A percentile compares a stretch with the other conserved stretches of the same genome.
phyloP scores from a whole-genome alignment of 805 yeast species.

The Barnettozyma vustinii region DNA sequence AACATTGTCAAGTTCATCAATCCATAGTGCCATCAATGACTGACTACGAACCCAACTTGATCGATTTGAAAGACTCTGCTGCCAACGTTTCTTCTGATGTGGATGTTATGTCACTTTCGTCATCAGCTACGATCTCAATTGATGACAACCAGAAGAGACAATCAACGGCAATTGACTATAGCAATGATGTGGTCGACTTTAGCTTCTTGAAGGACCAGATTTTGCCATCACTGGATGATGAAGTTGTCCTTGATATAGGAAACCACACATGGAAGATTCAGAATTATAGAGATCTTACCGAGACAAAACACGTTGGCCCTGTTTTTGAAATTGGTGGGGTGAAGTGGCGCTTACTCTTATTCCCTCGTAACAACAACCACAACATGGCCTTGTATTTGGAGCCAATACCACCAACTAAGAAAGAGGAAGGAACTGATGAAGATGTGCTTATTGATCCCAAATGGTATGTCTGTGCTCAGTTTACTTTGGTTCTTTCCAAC shows the following conservation, averaged over 20 bases:
- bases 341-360: slow-evolving; percentile 66
- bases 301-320: slow-evolving; percentile 32
- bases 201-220: slow-evolving; percentile 14
- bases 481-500: slow-evolving; percentile 78
- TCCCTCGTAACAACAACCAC: slow-evolving; percentile 69
- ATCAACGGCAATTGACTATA: slow-evolving; percentile 1
- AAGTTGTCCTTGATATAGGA: slow-evolving; percentile 27
- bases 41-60: neutral
- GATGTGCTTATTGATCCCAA: slow-evolving; percentile 36
- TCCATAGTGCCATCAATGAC: neutral
- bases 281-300: slow-evolving; percentile 25
- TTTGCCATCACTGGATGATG: slow-evolving; percentile 26
- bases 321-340: slow-evolving; percentile 53
- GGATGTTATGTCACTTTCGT: neutral
- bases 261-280: slow-evolving; percentile 36
- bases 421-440: slow-evolving; percentile 24
- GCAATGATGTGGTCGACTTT: slow-evolving; percentile 14
- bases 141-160: slow-evolving; percentile 10
- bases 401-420: slow-evolving; percentile 42
- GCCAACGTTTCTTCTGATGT: neutral
- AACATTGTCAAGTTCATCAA: neutral
- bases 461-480: slow-evolving; percentile 92
- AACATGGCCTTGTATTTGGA: slow-evolving; percentile 74
- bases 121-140: neutral
- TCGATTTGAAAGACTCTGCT: slow-evolving; percentile 2